Percentiles rank a stretch among this genome's conserved stretches.
Conservation (phyloP, 2,329 filamentous ascomycete genomes). For the Alternaria longipes region DNA sequence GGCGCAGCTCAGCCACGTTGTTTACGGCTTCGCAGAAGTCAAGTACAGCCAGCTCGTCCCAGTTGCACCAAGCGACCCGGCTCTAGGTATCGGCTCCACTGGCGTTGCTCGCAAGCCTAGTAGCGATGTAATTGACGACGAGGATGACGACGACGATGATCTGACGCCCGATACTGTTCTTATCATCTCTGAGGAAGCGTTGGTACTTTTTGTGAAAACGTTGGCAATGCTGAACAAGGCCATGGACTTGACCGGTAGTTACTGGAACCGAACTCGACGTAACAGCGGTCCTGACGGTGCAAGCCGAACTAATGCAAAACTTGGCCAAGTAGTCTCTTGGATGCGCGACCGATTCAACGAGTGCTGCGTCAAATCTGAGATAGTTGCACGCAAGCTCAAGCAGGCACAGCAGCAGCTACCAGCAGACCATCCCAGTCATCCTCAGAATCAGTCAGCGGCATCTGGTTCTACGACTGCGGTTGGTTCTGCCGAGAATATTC, state of each 20-base stretch:
- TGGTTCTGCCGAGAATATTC: slow-evolving; percentile 78
- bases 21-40: slow-evolving; percentile 97
- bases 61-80: slow-evolving; percentile 77
- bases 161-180: slow-evolving; percentile 88
- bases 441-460: slow-evolving; percentile 74
- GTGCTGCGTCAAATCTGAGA: slow-evolving; percentile 92
- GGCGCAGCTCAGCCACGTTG: slow-evolving; percentile 91
- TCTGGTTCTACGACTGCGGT: slow-evolving; percentile 66
- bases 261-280: slow-evolving; percentile 84
- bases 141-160: slow-evolving; percentile 60
- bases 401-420: slow-evolving; percentile 87
- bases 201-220: slow-evolving; percentile 96
- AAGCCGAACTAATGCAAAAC: slow-evolving; percentile 57
- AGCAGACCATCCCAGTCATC: slow-evolving; percentile 84
- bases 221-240: slow-evolving; percentile 88
- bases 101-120: slow-evolving; percentile 52
- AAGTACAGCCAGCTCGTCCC: slow-evolving; percentile 98
- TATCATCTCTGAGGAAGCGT: slow-evolving; percentile 87
- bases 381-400: slow-evolving; percentile 86
- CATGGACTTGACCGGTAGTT: slow-evolving; percentile 92
- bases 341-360: slow-evolving; percentile 94
- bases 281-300: slow-evolving; percentile 58
- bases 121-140: slow-evolving; percentile 61
- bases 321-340: slow-evolving; percentile 97
- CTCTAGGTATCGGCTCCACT: slow-evolving; percentile 67